A percentile compares a stretch with the other conserved stretches of the same genome.
phyloP scores from a whole-genome alignment of 768 basidiomycete genomes.

The Hygrocybe coccinea region DNA sequence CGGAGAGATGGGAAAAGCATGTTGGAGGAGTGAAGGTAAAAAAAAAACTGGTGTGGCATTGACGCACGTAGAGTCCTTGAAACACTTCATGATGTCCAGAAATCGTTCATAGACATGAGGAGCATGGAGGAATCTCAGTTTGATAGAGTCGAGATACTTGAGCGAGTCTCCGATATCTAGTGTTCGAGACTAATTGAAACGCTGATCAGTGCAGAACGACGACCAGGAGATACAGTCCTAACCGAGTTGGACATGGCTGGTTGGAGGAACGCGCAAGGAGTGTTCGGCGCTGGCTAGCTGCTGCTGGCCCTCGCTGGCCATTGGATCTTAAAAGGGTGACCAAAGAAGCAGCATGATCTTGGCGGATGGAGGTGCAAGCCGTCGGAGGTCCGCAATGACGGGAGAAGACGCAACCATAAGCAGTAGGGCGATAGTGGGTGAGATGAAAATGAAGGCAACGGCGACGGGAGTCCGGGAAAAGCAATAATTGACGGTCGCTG shows the following conservation, averaged over 20 bases:
- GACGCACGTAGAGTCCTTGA: neutral
- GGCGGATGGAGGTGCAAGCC: neutral
- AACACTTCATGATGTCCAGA: constrained; percentile 1
- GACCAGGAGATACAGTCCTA: neutral
- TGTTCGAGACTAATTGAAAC: neutral
- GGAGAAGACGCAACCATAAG: neutral
- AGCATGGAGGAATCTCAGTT: neutral
- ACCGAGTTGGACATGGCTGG: neutral
- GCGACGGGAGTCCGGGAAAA: constrained; percentile 1
- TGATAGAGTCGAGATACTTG: neutral
- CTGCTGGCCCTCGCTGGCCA: neutral
- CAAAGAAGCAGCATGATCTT: neutral
- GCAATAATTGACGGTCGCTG: neutral
- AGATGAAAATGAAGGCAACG: neutral
- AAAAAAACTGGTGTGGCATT: neutral
- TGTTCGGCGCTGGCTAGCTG: neutral
- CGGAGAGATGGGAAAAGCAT: neutral
- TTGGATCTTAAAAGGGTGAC: neutral
- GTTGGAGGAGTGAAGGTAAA: neutral
- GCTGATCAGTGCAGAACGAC: neutral
- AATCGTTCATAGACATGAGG: neutral
- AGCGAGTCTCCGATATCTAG: neutral
- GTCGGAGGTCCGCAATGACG: neutral
- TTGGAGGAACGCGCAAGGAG: neutral
- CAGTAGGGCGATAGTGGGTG: neutral